Evolutionary conservation across 2,329 filamentous ascomycete species (phyloP).

Genomic region (Plenodomus biglobosus): DNA sequence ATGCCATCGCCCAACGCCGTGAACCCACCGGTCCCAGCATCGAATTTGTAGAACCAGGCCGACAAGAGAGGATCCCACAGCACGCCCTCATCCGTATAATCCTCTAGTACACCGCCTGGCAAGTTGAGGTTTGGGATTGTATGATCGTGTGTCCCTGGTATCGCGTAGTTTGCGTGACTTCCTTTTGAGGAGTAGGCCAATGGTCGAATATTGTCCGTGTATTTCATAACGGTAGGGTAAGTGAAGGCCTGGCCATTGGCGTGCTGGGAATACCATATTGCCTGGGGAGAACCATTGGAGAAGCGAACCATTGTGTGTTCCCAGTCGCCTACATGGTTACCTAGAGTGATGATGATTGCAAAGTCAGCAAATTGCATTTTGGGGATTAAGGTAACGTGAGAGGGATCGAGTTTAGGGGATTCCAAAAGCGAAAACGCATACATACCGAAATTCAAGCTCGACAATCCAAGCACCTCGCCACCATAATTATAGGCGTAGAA

Average conservation of each 20-base stretch:
- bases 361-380: background rate
- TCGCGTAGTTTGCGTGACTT: slow-evolving; percentile 66
- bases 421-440: no score
- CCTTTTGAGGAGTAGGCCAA: slow-evolving; percentile 62
- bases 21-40: slow-evolving; percentile 48
- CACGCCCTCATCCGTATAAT: slow-evolving; percentile 57
- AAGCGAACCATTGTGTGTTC: slow-evolving; percentile 71
- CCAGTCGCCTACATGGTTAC: slow-evolving; percentile 67
- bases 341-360: slow-evolving; percentile 17
- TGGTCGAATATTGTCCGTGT: slow-evolving; percentile 55
- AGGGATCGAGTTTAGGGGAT: no score
- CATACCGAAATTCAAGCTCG: slow-evolving; percentile 49
- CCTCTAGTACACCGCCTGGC: slow-evolving; percentile 53
- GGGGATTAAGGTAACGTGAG: no score
- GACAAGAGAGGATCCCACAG: slow-evolving; percentile 63
- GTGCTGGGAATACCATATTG: slow-evolving; percentile 67
- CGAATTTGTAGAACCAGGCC: slow-evolving; percentile 60
- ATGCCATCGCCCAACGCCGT: slow-evolving; percentile 50
- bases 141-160: slow-evolving; percentile 62
- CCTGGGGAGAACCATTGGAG: slow-evolving; percentile 55
- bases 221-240: slow-evolving; percentile 54
- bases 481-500: slow-evolving; percentile 62
- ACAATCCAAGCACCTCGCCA: slow-evolving; percentile 50
- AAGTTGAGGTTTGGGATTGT: slow-evolving; percentile 63
- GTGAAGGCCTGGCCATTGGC: slow-evolving; percentile 63